phyloP scores from a whole-genome alignment of 2,329 filamentous ascomycete genomes.

The Paracorniculantispora psalliotae region DNA sequence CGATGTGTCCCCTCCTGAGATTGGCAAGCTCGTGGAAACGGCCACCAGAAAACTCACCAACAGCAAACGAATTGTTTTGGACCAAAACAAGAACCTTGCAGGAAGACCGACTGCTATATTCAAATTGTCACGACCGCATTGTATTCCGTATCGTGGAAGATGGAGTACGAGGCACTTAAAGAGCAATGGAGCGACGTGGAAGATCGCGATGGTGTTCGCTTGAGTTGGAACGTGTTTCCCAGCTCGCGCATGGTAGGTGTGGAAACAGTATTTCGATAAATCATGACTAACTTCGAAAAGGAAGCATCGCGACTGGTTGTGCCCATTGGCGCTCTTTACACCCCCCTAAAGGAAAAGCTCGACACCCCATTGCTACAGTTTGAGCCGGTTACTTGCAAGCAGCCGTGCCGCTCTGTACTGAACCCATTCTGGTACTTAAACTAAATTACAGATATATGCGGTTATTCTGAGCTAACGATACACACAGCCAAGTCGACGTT shows the following conservation, averaged over 20 bases:
- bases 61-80: background rate
- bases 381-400: conserved; percentile 94
- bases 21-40: background rate
- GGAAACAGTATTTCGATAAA: background rate
- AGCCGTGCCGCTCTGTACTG: conserved; percentile 89
- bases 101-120: background rate
- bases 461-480: background rate
- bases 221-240: conserved; percentile 98
- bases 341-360: conserved; percentile 89
- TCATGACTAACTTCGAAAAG: conserved; percentile 36
- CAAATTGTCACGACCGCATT: background rate
- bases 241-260: conserved; percentile 85
- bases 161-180: conserved; percentile 92
- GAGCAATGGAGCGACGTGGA: conserved; percentile 96
- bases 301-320: conserved; percentile 93
- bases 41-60: background rate
- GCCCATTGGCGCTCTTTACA: conserved; percentile 93
- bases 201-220: conserved; percentile 88
- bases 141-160: conserved; percentile 31
- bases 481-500: conserved; percentile 69
- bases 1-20: conserved; percentile 4
- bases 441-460: background rate
- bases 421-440: conserved; percentile 83
- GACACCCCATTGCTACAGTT: conserved; percentile 88
- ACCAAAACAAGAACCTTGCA: background rate